Conservation (phyloP, 805 yeast species). For the Candida hispaniensis region DNA sequence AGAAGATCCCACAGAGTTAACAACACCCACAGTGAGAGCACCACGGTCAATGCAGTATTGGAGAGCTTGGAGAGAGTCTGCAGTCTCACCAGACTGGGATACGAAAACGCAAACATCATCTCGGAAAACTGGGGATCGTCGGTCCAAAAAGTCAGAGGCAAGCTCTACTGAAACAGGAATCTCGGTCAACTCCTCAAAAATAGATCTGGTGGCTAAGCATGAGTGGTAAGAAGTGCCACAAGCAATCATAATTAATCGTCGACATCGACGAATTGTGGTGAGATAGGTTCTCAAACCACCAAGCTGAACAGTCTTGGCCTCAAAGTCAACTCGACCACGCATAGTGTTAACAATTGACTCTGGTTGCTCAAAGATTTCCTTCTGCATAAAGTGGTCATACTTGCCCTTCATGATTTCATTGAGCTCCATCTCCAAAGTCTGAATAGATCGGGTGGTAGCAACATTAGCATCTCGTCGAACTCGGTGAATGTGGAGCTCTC, state of each 20-base stretch:
- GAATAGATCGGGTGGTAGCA: conserved; percentile 91
- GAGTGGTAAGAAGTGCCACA: conserved; percentile 99
- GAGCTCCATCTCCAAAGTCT: conserved; percentile 92
- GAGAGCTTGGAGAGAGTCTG: conserved; percentile 90
- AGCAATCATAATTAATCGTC: conserved; percentile 95
- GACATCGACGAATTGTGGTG: conserved; percentile 82
- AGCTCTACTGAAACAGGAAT: conserved; percentile 87
- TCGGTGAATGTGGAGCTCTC: conserved; percentile 97
- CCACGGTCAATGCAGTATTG: conserved; percentile 95
- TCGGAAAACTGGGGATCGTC: conserved; percentile 94
- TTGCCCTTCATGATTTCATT: conserved; percentile 98
- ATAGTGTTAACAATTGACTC: conserved; percentile 96
- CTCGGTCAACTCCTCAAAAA: conserved; percentile 92
- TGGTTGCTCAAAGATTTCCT: conserved; percentile 97
- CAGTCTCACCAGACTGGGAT: conserved; percentile 98
- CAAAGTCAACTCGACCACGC: conserved; percentile 98
- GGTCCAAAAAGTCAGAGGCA: conserved; percentile 90
- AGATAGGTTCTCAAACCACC: conserved; percentile 86
- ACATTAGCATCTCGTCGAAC: conserved; percentile 73
- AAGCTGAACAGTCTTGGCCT: conserved; percentile 57
- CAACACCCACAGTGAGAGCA: conserved; percentile 94
- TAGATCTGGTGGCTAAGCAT: conserved; percentile 91
- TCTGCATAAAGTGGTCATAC: conserved; percentile 94
- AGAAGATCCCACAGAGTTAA: conserved; percentile 93
- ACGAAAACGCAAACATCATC: conserved; percentile 97